Conservation (phyloP, 345 rosid species). For the Gossypium arboreum region DNA sequence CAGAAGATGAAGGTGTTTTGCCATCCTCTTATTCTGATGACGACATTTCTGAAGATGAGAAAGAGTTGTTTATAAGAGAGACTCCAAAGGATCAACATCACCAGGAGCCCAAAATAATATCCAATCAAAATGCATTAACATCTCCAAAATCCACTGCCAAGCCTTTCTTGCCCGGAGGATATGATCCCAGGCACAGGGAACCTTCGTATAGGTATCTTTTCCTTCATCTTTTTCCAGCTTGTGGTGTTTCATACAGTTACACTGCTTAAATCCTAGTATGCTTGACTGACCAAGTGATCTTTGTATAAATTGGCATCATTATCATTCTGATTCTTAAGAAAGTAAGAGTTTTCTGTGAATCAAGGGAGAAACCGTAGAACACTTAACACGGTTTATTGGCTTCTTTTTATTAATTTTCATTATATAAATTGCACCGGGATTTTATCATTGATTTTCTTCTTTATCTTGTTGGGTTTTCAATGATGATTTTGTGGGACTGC, state of each 20-base stretch:
- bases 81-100: constrained; percentile 27
- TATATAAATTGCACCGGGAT: background rate
- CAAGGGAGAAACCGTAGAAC: background rate
- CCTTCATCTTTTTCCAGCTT: background rate
- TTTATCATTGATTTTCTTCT: background rate
- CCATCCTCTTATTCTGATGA: constrained; percentile 48
- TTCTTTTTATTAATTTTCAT: background rate
- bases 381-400: background rate
- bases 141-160: constrained; percentile 26
- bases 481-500: background rate
- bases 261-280: background rate
- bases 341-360: background rate
- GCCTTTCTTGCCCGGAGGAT: constrained; percentile 70
- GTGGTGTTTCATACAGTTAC: background rate
- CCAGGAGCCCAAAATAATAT: constrained; percentile 19
- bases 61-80: constrained; percentile 38
- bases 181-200: constrained; percentile 90
- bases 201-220: constrained; percentile 71
- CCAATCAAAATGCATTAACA: constrained; percentile 27
- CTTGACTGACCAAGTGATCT: background rate
- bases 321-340: background rate
- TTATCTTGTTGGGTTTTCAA: background rate
- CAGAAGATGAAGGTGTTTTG: constrained; percentile 51
- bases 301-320: background rate
- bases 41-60: constrained; percentile 53